Conservation (phyloP, 768 basidiomycete genomes). For the Pleurotus eryngii region DNA sequence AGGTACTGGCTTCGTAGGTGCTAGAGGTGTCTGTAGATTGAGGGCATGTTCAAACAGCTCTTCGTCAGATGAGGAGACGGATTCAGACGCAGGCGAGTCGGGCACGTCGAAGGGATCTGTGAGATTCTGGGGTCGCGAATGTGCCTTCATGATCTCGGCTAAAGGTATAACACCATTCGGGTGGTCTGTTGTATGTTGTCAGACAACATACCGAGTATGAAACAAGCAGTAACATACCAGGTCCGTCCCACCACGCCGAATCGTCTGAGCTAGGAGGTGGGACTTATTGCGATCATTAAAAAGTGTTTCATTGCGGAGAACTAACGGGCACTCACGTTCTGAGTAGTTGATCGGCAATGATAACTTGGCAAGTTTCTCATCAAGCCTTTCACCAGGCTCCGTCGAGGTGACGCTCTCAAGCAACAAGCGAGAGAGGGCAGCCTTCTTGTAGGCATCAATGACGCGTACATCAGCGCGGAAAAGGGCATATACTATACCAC, state of each 20-base stretch:
- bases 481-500: conserved; percentile 68
- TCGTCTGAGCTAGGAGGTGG: conserved; percentile 85
- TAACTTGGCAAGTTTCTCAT: conserved; percentile 66
- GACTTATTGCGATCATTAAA: conserved; percentile 38
- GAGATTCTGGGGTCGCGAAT: conserved; percentile 20
- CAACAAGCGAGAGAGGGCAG: conserved; percentile 63
- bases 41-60: conserved; percentile 76
- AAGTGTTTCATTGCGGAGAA: too few species aligned
- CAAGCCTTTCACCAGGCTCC: conserved; percentile 62
- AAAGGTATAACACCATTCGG: conserved; percentile 55
- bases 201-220: neutral
- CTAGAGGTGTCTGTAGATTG: conserved; percentile 66
- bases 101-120: conserved; percentile 77
- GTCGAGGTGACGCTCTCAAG: conserved; percentile 62
- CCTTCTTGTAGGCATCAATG: conserved; percentile 75
- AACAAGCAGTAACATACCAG: conserved; percentile 41
- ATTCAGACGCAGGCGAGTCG: conserved; percentile 63
- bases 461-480: conserved; percentile 77
- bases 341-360: conserved; percentile 41
- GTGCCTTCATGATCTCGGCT: conserved; percentile 30
- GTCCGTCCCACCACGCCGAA: conserved; percentile 73
- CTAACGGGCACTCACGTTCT: conserved; percentile 36
- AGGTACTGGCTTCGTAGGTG: conserved; percentile 46
- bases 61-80: conserved; percentile 82
- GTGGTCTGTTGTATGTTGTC: conserved; percentile 35